Percentiles rank a stretch among this genome's conserved stretches.
Evolutionary conservation across 345 rosid species (phyloP).

Genomic region (Pistacia vera): DNA sequence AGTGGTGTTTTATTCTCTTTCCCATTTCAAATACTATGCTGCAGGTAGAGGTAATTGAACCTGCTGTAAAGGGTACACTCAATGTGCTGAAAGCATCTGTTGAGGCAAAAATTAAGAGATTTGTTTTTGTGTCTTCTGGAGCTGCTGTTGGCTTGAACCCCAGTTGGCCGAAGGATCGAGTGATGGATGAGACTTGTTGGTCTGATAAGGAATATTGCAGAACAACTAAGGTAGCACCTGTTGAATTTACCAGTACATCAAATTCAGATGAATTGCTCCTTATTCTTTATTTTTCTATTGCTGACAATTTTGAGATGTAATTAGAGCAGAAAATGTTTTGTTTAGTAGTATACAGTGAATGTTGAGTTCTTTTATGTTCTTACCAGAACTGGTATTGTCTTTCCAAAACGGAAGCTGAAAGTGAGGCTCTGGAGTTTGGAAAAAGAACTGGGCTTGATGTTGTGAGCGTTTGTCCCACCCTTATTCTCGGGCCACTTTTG

Average conservation of each 20-base stretch:
- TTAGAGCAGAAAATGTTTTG: not conserved
- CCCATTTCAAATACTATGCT: not conserved
- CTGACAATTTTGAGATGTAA: not conserved
- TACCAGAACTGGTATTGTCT: conserved; percentile 72
- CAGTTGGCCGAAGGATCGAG: conserved; percentile 47
- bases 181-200: conserved; percentile 64
- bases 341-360: not conserved
- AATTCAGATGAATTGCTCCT: not conserved
- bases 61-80: conserved; percentile 66
- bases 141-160: conserved; percentile 59
- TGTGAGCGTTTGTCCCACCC: conserved; percentile 56
- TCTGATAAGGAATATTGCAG: conserved; percentile 60
- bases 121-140: conserved; percentile 64
- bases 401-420: conserved; percentile 77
- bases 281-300: not conserved
- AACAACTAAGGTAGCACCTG: conserved; percentile 40
- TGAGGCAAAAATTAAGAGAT: conserved; percentile 62
- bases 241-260: not conserved
- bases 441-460: conserved; percentile 55
- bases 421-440: conserved; percentile 63
- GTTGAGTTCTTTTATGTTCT: conserved; percentile 3
- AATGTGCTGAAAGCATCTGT: conserved; percentile 66
- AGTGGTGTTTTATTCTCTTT: not conserved
- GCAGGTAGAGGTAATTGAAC: conserved; percentile 62
- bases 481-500: conserved; percentile 59